These are phyloP conservation scores for Endoconidiophora polonica DNA, from an alignment of 2,329 filamentous ascomycete species.

Conservation along the genomic window DNA sequence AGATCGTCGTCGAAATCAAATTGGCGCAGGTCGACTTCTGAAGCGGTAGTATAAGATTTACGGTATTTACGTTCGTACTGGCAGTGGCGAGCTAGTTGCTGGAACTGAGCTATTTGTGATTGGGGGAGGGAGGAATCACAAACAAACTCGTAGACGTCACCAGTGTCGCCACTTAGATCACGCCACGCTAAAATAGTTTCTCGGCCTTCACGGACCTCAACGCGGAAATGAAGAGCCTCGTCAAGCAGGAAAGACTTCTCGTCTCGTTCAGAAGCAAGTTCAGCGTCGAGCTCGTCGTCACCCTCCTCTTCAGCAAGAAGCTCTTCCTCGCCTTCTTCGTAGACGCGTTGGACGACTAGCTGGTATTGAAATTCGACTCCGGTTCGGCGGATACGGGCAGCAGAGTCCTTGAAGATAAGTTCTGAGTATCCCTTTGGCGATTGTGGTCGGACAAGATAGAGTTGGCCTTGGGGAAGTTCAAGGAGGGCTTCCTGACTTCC, in stretches of 20 bases:
- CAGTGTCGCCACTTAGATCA: constrained; percentile 81
- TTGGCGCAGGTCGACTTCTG: constrained; percentile 61
- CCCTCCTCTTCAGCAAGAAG: constrained; percentile 76
- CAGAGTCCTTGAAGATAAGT: constrained; percentile 95
- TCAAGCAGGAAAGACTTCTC: constrained; percentile 96
- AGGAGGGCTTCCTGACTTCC: constrained; percentile 82
- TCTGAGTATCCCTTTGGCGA: constrained; percentile 97
- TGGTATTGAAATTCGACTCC: constrained; percentile 96
- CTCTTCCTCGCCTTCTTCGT: constrained; percentile 94
- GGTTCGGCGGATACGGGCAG: constrained; percentile 78
- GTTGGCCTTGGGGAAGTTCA: constrained; percentile 86
- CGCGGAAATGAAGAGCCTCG: constrained; percentile 73
- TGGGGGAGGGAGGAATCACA: constrained; percentile 60
- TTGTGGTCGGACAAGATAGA: constrained; percentile 87
- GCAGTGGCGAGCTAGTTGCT: constrained; percentile 71
- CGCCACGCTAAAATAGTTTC: constrained; percentile 87
- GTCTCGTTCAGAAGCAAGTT: constrained; percentile 68
- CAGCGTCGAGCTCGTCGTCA: constrained; percentile 61
- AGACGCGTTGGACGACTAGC: constrained; percentile 86
- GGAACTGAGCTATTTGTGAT: constrained; percentile 62
- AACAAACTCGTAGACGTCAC: constrained; percentile 95
- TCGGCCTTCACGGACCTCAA: constrained; percentile 61
- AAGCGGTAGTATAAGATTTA: constrained; percentile 61
- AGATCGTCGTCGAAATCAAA: constrained; percentile 60
- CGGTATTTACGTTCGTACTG: constrained; percentile 96